Evolutionary conservation across 139 green algal genomes (phyloP).

Genomic region (Chlamydomonas sp.): DNA sequence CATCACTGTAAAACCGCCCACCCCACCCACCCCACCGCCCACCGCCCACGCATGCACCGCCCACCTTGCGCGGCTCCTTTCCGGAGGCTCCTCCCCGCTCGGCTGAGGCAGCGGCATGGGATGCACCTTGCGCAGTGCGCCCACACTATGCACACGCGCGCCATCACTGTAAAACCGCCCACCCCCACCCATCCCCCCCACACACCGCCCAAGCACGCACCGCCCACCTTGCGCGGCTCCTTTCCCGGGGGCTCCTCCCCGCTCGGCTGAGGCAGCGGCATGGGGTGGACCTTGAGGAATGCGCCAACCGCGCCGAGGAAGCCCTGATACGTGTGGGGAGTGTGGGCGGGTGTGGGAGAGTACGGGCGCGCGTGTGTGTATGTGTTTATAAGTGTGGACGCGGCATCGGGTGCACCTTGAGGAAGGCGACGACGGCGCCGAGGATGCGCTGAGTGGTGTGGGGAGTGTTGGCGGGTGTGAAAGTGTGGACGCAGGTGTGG

Average conservation of each 20-base stretch:
- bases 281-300: conserved; percentile 84
- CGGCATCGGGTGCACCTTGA: conserved; percentile 66
- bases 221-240: conserved; percentile 16
- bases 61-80: no score
- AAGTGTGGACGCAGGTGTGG: neutral
- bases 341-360: no score
- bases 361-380: neutral
- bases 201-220: no score
- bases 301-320: conserved; percentile 94
- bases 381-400: neutral
- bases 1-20: no score
- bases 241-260: neutral
- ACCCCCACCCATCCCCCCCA: no score
- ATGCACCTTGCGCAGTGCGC: no score
- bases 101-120: conserved; percentile 30
- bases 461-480: neutral
- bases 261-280: conserved; percentile 2
- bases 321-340: no score
- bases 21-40: no score
- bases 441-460: conserved; percentile 82
- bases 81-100: no score
- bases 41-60: no score
- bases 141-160: no score
- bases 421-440: conserved; percentile 89
- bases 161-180: no score